Evolutionary conservation across 192 early-diverging fungal genomes (phyloP).

Genomic region (Hyaloraphidium curvatum): DNA sequence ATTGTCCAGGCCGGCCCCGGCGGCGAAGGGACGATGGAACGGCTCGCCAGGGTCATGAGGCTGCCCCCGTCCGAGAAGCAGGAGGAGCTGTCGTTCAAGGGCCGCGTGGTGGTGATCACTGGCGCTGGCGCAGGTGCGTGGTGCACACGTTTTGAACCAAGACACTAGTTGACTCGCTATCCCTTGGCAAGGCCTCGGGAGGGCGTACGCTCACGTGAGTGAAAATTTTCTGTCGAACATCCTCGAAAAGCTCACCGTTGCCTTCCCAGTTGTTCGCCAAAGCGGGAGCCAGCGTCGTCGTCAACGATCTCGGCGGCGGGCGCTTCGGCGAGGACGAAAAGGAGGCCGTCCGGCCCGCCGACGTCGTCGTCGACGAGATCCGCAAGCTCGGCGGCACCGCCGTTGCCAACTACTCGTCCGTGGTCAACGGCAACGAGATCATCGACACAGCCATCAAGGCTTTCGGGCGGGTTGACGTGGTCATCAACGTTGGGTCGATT

Average conservation of each 20-base stretch:
- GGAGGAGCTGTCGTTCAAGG: too few relatives aligned
- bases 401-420: conserved; percentile 95
- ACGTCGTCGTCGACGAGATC: conserved; percentile 76
- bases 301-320: conserved; percentile 79
- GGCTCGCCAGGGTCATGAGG: too few relatives aligned
- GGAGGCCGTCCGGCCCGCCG: conserved; percentile 49
- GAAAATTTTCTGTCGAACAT: conserved; percentile 7
- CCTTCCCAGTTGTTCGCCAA: not conserved
- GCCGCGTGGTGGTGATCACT: conserved; percentile 78
- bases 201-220: conserved; percentile 84
- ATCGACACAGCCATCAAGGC: conserved; percentile 87
- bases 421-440: conserved; percentile 92
- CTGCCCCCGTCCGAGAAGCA: not conserved
- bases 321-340: conserved; percentile 53
- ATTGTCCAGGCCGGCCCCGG: not conserved
- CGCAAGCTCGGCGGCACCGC: conserved; percentile 61
- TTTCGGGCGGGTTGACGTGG: conserved; percentile 81
- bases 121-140: conserved; percentile 95
- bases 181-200: too few relatives aligned
- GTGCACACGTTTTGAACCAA: too few relatives aligned
- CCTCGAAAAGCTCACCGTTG: not conserved
- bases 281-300: conserved; percentile 71
- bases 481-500: conserved; percentile 98
- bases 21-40: not conserved
- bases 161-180: too few relatives aligned